These are phyloP conservation scores for Chenopodium formosanum DNA, from an alignment of 148 eudicot genomes.

Conservation along the genomic window DNA sequence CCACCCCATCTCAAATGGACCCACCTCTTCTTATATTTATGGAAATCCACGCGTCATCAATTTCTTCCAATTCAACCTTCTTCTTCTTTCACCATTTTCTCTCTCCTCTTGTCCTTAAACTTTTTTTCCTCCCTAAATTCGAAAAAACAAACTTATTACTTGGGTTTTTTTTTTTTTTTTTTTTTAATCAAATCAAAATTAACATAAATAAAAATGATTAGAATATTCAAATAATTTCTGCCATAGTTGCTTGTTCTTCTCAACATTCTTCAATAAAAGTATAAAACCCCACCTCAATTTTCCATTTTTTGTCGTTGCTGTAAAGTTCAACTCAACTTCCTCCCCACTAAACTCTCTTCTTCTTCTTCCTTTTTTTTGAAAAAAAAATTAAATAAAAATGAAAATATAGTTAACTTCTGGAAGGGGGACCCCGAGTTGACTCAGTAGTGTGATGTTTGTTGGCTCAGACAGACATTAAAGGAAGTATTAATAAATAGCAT, in stretches of 20 bases:
- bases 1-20: background rate
- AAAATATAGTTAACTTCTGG: background rate
- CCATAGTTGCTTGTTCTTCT: background rate
- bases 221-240: background rate
- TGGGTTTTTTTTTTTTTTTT: too few relatives aligned
- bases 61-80: background rate
- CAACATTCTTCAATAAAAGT: background rate
- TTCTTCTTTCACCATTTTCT: background rate
- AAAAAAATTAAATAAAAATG: too few relatives aligned
- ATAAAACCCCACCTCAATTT: too few relatives aligned
- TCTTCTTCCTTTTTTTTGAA: background rate
- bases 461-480: background rate
- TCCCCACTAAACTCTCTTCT: background rate
- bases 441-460: constrained; percentile 17
- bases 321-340: background rate
- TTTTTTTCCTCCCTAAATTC: background rate
- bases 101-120: background rate
- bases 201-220: too few relatives aligned
- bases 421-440: constrained; percentile 24
- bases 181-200: too few relatives aligned
- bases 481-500: background rate
- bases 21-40: too few relatives aligned
- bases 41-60: background rate
- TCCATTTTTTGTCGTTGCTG: background rate
- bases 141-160: too few relatives aligned